A percentile compares a stretch with the other conserved stretches of the same genome.
These are phyloP conservation scores for Epichloe uncinata DNA, from an alignment of 2,329 filamentous ascomycete genomes.

Conservation along the genomic window DNA sequence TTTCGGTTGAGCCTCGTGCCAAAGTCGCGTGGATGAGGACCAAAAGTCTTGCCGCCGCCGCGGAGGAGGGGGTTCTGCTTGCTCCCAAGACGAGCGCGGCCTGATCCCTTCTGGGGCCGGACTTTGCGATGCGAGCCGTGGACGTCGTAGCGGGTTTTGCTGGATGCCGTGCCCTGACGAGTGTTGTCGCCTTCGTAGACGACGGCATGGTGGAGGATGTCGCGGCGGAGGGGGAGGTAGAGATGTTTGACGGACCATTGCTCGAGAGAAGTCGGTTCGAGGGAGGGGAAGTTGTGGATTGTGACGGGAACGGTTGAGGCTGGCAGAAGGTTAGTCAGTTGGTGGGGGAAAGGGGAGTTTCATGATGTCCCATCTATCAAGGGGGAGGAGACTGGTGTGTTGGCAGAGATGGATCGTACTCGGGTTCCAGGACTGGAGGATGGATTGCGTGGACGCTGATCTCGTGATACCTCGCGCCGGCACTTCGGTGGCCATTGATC, in stretches of 20 bases:
- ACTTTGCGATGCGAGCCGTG: constrained; percentile 75
- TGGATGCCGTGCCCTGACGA: constrained; percentile 72
- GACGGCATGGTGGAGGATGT: constrained; percentile 85
- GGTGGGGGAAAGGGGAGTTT: too few relatives aligned
- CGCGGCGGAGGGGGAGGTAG: constrained; percentile 77
- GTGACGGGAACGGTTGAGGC: constrained; percentile 63
- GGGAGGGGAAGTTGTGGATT: constrained; percentile 76
- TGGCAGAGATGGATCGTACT: too few relatives aligned
- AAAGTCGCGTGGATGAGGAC: constrained; percentile 89
- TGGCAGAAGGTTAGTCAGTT: too few relatives aligned
- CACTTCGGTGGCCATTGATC: too few relatives aligned
- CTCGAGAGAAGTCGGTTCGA: constrained; percentile 71
- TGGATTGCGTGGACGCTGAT: too few relatives aligned
- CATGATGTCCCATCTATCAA: too few relatives aligned
- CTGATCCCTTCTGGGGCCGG: constrained; percentile 74
- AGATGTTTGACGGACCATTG: constrained; percentile 74
- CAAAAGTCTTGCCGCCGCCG: constrained; percentile 79
- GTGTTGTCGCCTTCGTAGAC: constrained; percentile 85
- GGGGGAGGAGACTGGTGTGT: too few relatives aligned
- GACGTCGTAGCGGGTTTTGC: constrained; percentile 73
- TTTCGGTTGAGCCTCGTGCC: constrained; percentile 70
- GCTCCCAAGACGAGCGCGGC: constrained; percentile 64
- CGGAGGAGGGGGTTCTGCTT: constrained; percentile 68
- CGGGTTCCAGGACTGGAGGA: too few relatives aligned
- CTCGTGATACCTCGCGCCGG: too few relatives aligned